Conservation (phyloP, 2,329 filamentous ascomycete species). For the Penicillium corylophilum region DNA sequence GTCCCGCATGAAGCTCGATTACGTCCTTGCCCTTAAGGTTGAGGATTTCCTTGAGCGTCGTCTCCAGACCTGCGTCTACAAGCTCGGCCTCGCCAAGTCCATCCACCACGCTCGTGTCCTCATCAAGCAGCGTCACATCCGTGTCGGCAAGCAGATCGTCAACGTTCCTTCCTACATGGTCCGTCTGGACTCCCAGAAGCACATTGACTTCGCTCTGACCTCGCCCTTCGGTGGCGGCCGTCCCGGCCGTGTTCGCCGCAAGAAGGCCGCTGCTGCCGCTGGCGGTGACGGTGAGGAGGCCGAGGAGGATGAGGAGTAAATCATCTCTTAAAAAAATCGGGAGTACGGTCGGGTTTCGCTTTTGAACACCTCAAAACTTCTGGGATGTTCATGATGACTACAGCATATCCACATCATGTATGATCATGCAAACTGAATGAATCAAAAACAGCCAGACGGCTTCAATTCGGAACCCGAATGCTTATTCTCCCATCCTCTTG, state of each 20-base stretch:
- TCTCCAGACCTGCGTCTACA: slow-evolving; percentile 99
- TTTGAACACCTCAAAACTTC: slow-evolving; percentile 30
- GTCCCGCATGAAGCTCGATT: slow-evolving; percentile 99
- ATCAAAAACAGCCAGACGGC: slow-evolving; percentile 36
- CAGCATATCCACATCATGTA: slow-evolving; percentile 43
- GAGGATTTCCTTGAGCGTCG: slow-evolving; percentile 99
- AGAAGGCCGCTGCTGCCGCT: slow-evolving; percentile 98
- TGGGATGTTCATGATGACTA: slow-evolving; percentile 39
- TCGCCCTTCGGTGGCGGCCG: slow-evolving; percentile 97
- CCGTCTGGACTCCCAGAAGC: slow-evolving; percentile 99
- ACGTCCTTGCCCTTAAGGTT: slow-evolving; percentile 98
- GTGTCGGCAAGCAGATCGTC: slow-evolving; percentile 99
- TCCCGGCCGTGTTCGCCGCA: slow-evolving; percentile 95
- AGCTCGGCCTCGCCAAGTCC: slow-evolving; percentile 99
- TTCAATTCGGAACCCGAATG: slow-evolving; percentile 35
- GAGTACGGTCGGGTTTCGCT: slow-evolving; percentile 42
- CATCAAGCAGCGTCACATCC: slow-evolving; percentile 99
- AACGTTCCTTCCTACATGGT: slow-evolving; percentile 99
- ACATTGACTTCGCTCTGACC: slow-evolving; percentile 98
- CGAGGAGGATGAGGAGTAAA: slow-evolving; percentile 75
- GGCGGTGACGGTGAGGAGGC: slow-evolving; percentile 63
- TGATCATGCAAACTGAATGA: slow-evolving; percentile 41
- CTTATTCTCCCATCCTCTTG: slow-evolving; percentile 2
- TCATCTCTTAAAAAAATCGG: slow-evolving; percentile 32
- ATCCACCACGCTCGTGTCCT: slow-evolving; percentile 99